phyloP scores from a whole-genome alignment of 176 grass and related monocot genomes.

The Triticum monococcum region DNA sequence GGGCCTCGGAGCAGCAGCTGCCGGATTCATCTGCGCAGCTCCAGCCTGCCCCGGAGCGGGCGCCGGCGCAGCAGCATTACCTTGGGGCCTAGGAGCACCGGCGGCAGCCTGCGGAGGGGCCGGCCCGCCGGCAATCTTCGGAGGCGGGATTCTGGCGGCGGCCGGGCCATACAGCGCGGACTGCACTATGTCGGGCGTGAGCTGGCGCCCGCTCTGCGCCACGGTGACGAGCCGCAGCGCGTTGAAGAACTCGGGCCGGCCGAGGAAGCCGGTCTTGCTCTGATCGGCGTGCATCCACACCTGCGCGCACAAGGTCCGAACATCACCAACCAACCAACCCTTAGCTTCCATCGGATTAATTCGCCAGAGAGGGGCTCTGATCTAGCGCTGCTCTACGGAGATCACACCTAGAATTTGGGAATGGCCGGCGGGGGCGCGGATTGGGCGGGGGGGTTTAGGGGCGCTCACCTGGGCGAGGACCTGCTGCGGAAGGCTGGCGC shows the following conservation, averaged over 20 bases:
- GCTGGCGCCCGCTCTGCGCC: constrained; percentile 87
- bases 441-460: neutral
- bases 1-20: constrained; percentile 26
- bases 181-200: constrained; percentile 89
- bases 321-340: neutral
- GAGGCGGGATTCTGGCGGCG: constrained; percentile 81
- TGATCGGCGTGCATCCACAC: constrained; percentile 97
- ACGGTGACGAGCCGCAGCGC: constrained; percentile 88
- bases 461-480: constrained; percentile 78
- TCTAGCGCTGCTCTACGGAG: constrained; percentile 6
- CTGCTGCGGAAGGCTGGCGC: constrained; percentile 74
- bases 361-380: neutral
- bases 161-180: constrained; percentile 91
- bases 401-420: constrained; percentile 25
- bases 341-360: constrained; percentile 5
- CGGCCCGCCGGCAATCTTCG: constrained; percentile 59
- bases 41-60: constrained; percentile 39
- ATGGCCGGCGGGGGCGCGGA: neutral
- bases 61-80: constrained; percentile 7
- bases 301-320: constrained; percentile 32
- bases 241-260: constrained; percentile 95
- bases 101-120: constrained; percentile 41
- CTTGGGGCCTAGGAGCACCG: constrained; percentile 48
- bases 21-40: constrained; percentile 39
- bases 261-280: constrained; percentile 92